phyloP scores from a whole-genome alignment of 345 rosid species.

The Ailanthus altissimus region DNA sequence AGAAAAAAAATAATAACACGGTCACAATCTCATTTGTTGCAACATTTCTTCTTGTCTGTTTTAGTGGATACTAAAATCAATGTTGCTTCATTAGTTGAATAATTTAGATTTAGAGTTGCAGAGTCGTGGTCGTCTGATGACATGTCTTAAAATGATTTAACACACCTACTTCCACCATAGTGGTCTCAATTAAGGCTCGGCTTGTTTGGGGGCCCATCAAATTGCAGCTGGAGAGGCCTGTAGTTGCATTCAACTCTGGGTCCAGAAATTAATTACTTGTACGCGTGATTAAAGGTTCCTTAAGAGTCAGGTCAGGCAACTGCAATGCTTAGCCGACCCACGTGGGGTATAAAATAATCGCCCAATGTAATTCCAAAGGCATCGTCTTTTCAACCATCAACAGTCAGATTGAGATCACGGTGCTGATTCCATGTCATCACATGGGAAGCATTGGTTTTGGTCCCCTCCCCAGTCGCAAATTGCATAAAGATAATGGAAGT shows the following conservation, averaged over 20 bases:
- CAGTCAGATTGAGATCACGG: background rate
- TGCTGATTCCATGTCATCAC: background rate
- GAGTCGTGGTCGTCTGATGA: background rate
- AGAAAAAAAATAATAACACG: background rate
- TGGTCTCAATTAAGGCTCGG: background rate
- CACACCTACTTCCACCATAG: too few species aligned
- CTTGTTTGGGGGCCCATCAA: background rate
- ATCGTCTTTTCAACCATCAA: background rate
- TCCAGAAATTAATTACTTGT: background rate
- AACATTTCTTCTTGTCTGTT: background rate
- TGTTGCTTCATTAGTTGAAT: background rate
- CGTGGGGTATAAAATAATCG: conserved; percentile 2
- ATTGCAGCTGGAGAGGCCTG: background rate
- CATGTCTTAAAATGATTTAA: background rate
- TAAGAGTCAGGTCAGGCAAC: background rate
- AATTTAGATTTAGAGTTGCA: background rate
- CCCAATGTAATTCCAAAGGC: too few species aligned
- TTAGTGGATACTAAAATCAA: background rate
- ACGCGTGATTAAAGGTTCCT: background rate
- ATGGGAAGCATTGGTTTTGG: conserved; percentile 1
- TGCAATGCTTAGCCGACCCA: background rate
- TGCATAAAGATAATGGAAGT: too few species aligned
- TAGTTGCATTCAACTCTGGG: background rate
- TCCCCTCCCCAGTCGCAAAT: too few species aligned
- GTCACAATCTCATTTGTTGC: background rate